Evolutionary conservation across 345 rosid species (phyloP), one percentile per base, ranked within the genome.

Genomic region (Citrus trifoliata): DNA sequence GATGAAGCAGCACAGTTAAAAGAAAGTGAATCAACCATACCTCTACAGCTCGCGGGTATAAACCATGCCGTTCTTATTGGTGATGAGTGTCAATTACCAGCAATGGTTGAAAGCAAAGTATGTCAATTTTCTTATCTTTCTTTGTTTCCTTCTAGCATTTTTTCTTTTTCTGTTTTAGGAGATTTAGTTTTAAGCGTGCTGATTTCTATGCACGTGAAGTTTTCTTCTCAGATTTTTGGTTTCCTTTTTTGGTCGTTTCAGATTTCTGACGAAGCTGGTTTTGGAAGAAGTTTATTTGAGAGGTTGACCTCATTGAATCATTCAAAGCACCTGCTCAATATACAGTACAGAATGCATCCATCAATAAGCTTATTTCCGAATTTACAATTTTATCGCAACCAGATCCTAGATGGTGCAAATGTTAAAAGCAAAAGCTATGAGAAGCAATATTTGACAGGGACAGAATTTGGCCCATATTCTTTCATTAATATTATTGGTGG

Each of bases 261-360:
- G 94, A 75, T 83, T 83, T 85, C 80, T 18, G 71, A 9, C 1
- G 40, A 12, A 62, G 91, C 80, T 3, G 82, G 81, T n/a, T 87
- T 90, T 5, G 87, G 95, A 21, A 88, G 93, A 81, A 93, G 97
- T 82, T 88, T 91, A 67, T 91, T 91, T 74, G 89, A 89, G 38
- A 88, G 95, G 73, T 78, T 93, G 76, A 87, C 77, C 35, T 16
- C 63, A 1, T 76, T 89, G 58, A 88, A 83, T 10, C 86, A 89
- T 24, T 4, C 79, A 4, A 90, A 86, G 73, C 92, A 90, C 32
- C 86, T 88, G 30, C 73, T 93, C 8, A 75, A 89, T 67, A 82
- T 85, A 42, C 97, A 93, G 73, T 90, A 91, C 80, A 81, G 95
- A 33, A 93, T 93, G 97, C 95, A 93, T 85, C 97, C 95, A 4